These are phyloP conservation scores for Parietichytrium sp. DNA, from an alignment of 108 stramenopile genomes.

Conservation along the genomic window DNA sequence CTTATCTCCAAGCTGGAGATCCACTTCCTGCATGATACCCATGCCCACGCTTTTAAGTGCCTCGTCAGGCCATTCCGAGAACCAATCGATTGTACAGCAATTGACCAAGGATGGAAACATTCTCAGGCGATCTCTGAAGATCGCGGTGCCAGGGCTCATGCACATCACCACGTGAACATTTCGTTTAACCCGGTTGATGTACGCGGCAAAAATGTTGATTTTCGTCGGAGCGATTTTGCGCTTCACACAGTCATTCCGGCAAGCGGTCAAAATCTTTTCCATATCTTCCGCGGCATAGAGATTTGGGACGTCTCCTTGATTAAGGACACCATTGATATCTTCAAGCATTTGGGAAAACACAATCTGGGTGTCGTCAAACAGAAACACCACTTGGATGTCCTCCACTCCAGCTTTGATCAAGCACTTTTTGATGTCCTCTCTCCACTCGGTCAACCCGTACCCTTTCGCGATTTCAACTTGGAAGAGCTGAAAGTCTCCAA, in stretches of 20 bases:
- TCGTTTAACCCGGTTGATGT: constrained; percentile 56
- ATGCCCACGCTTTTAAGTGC: constrained; percentile 62
- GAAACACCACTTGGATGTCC: constrained; percentile 60
- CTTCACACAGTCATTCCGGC: constrained; percentile 58
- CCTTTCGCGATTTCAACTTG: constrained; percentile 70
- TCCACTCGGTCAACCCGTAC: constrained; percentile 65
- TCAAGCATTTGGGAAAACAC: constrained; percentile 65
- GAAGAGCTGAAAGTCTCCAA: constrained; percentile 58
- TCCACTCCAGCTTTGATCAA: constrained; percentile 62
- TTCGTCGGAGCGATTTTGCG: constrained; percentile 62
- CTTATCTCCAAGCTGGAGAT: constrained; percentile 51
- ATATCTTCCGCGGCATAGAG: constrained; percentile 66
- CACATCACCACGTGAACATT: constrained; percentile 67
- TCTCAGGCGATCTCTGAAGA: constrained; percentile 64
- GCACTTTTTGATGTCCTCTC: constrained; percentile 59
- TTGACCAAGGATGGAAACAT: constrained; percentile 64
- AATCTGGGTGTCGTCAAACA: constrained; percentile 69
- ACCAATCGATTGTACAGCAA: constrained; percentile 70
- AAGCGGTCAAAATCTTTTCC: constrained; percentile 55
- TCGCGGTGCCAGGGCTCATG: constrained; percentile 66
- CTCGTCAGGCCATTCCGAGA: constrained; percentile 70
- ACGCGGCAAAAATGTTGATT: constrained; percentile 69
- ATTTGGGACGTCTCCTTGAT: constrained; percentile 62
- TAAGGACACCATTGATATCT: constrained; percentile 71
- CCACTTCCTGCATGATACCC: constrained; percentile 50